Base-by-base conservation (phyloP, 2,329 filamentous ascomycete species). In the Passalora sequoiae region DNA sequence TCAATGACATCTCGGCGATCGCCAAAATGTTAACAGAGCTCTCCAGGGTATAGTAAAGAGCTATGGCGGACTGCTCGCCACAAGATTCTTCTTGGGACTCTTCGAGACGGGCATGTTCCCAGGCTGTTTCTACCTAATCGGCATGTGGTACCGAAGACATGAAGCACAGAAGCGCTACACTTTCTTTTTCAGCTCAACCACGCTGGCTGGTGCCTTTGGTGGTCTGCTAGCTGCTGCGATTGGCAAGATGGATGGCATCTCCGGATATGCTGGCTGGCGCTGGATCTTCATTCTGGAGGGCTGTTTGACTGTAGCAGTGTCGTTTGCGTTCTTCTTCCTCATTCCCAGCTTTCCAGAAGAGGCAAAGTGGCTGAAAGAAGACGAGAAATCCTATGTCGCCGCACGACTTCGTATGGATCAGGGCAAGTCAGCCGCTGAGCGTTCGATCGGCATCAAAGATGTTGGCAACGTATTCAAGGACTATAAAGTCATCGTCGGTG, bases 141-240 rank as follows among this genome's bases (percentile, higher is more conserved):
- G 86, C 45, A 91, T 91, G 82, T 94, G 86, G 89, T 98, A 97
- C 58, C 81, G 83, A 47, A 80, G 91, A 47, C 73, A 74, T 32
- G 92, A 97, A 67, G 88, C 89, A 2, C 91, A 97, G 67, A 87
- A 88, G 59, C 81, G 92, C 21, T 96, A 89, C 68, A 86, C 83
- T 12, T 89, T 97, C 72, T 97, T 97, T 74, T 97, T 97, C 72
- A 82, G 78, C 59, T 86, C 77, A 20, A 89, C 86, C 1, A 85
- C 83, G 0, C 70, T 91, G 3, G 86, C 86, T 1, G 86, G 86
- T 22, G 86, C 88, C 0, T 96, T 95, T 57, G 89, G 87, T 31
- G 89, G 89, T 2, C 75, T 96, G 1, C 74, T 96, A 4, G 89
- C 89, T 1, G 83, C 81, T 1, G 89, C 83, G 0, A 94, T 96